Evolutionary conservation across 2,329 filamentous ascomycete species (phyloP), one percentile per base, ranked within the genome.

Genomic region (Beauveria australis): DNA sequence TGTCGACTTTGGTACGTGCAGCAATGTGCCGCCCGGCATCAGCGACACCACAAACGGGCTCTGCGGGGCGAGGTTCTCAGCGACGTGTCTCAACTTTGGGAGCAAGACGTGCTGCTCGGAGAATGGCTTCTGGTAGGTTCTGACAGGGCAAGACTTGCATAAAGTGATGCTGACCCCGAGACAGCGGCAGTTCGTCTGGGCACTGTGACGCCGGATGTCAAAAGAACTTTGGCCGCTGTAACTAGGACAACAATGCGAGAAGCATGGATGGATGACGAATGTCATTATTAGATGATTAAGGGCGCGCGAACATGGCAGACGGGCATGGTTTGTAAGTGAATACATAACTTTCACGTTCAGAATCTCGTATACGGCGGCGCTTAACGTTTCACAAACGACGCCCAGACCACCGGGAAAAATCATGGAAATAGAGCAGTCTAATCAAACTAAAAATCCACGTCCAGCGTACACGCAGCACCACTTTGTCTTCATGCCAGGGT

Each of bases 201-300:
- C 66, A 75, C 57, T 75, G 73, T 51, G 71, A 69, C 30, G 47
- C 54, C 1, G 73, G 72, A n/a, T 75, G 73, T 58, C 73, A 74
- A 62, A 57, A 58, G 5, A 66, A 63, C 18, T 75, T 68, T 62
- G 73, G 73, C 1, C 62, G 61, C n/a, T 75, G 73, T 60, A 63
- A 64, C 48, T 70, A 62, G 60, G 5, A 14, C 12, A 24, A 12
- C 3, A 2, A 47, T 37, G 22, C 49, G 19, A 54, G 14, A 1
- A 54, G 8, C 1, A 14, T 9, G 41, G 6, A 55, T 28, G n/a
- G 18, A 46, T 18, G 0, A 5, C 18, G 28, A 9, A n/a, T n/a
- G 9, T 14, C 10, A 19, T 22, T 16, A 19, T 37, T 24, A 28
- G n/a, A 30, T 22, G 46, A 41, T 43, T 18, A 7, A 22, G 41